Evolutionary conservation across 2,329 filamentous ascomycete species (phyloP), one percentile per base, ranked within the genome.

Genomic region (Colletotrichum incanum): DNA sequence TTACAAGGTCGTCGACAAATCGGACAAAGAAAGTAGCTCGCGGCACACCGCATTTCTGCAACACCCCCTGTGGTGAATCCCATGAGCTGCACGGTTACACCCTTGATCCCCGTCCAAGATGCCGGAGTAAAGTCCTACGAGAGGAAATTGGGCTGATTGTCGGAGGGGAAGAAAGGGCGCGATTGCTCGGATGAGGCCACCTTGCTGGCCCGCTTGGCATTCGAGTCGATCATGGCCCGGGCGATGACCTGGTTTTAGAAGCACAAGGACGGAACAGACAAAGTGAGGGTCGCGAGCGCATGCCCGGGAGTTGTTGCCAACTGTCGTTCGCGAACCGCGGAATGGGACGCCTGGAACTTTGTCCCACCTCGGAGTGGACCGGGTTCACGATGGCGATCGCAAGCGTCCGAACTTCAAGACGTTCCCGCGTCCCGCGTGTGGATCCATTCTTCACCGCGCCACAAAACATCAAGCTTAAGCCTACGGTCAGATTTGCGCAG

Each of bases 21-120:
- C 12, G 55, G 34, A 58, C 12, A 34, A 34, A 41, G 31, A 45
- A 52, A 14, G 6, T 31, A 14, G 34, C 28, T 50, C 23, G 20
- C 54, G n/a, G 28, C 43, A 71, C 56, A 67, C 56, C 49, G 56
- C 55, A 67, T 47, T 54, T 71, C 54, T 45, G 54, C n/a, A 28
- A 31, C 18, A 6, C 23, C 41, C 41, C 54, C 34, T 41, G 16
- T 58, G 39, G 34, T 39, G 50, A 47, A 31, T 50, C 18, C 26
- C 34, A 31, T n/a, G 41, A 34, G 39, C 23, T 60, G 58, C 58
- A 45, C 49, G 23, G 14, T 31, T 52, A n/a, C 16, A 28, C 16
- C 6, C 49, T 52, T 52, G 50, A 34, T 55, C 50, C 18, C 50
- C 28, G 41, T 34, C 20, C 18, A 31, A 34, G 20, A 14, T 23